phyloP scores from a whole-genome alignment of 805 yeast species.

The Sugiyamaella marilandica region DNA sequence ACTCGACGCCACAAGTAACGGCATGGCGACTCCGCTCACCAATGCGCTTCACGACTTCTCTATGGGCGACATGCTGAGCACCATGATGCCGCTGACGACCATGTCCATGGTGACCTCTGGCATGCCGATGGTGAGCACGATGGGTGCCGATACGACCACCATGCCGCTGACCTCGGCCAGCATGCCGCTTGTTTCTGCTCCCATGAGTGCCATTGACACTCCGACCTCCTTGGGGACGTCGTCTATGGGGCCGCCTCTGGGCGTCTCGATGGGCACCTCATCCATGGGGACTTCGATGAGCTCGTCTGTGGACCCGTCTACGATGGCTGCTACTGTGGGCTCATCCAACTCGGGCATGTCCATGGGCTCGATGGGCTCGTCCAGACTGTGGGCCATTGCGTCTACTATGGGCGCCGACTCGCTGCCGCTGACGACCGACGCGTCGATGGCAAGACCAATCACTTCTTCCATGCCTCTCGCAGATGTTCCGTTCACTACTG shows the following conservation, averaged over 20 bases:
- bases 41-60: background rate
- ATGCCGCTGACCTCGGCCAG: background rate
- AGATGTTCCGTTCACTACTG: background rate
- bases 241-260: too few relatives aligned
- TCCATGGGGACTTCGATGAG: background rate
- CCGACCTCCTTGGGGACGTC: background rate
- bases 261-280: background rate
- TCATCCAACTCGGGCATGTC: too few relatives aligned
- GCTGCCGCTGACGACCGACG: background rate
- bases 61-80: background rate
- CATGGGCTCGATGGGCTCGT: too few relatives aligned
- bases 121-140: background rate
- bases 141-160: background rate
- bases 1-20: background rate
- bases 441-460: background rate
- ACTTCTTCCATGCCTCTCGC: background rate
- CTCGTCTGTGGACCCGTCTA: too few relatives aligned
- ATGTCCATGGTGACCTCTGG: background rate
- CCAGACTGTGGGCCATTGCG: too few relatives aligned
- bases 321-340: too few relatives aligned
- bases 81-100: conserved; percentile 2
- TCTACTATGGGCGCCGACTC: background rate
- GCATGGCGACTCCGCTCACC: background rate
- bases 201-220: background rate
- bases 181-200: background rate